Conservation (phyloP, 108 stramenopile genomes). For the Nitzschia palea region DNA sequence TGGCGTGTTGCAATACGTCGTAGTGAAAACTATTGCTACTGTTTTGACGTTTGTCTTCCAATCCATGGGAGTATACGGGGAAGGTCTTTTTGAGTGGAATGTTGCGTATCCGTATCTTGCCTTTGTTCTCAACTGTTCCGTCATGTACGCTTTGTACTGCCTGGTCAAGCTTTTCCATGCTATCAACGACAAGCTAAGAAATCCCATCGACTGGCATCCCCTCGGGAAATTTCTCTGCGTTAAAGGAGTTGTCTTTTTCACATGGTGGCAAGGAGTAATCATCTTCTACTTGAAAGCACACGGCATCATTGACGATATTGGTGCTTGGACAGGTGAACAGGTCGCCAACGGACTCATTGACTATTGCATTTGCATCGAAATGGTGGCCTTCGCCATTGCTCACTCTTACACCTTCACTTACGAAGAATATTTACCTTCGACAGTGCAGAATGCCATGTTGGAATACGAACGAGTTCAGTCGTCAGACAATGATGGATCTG, state of each 20-base stretch:
- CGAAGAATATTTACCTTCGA: conserved; percentile 84
- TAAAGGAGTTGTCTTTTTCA: conserved; percentile 97
- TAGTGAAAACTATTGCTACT: conserved; percentile 76
- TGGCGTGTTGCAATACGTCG: conserved; percentile 95
- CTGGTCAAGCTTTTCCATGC: conserved; percentile 92
- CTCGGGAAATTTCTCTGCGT: conserved; percentile 95
- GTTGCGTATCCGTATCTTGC: conserved; percentile 79
- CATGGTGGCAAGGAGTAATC: conserved; percentile 94
- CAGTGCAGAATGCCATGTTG: conserved; percentile 24
- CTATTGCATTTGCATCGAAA: conserved; percentile 93
- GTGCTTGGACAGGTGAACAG: conserved; percentile 83
- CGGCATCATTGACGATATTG: conserved; percentile 76
- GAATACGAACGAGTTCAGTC: conserved; percentile 28
- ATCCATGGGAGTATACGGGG: conserved; percentile 71
- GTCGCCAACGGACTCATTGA: conserved; percentile 93
- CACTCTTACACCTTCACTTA: conserved; percentile 91
- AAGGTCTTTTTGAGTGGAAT: conserved; percentile 73
- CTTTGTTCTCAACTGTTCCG: conserved; percentile 76
- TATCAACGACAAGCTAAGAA: conserved; percentile 65
- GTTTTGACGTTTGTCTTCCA: conserved; percentile 74
- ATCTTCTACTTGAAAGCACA: conserved; percentile 76
- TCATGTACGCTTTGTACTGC: conserved; percentile 92
- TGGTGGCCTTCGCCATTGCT: conserved; percentile 90
- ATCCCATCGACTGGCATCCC: conserved; percentile 86
- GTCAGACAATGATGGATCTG: not conserved